Evolutionary conservation across 257 asterid genomes (phyloP).

Genomic region (Linderniella brevidens): DNA sequence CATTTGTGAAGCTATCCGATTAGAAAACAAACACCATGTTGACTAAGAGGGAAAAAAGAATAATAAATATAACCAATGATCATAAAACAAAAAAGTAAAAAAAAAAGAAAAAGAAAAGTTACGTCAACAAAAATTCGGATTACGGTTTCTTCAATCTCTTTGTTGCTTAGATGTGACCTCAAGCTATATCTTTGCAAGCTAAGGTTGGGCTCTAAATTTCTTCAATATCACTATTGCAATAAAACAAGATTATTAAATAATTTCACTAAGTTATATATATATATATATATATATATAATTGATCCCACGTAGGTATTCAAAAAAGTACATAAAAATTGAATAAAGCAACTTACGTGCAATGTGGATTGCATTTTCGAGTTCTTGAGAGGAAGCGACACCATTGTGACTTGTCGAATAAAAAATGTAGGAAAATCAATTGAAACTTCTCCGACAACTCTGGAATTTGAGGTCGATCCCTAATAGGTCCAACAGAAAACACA

Average conservation of each 20-base stretch:
- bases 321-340: not conserved
- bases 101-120: conserved; percentile 26
- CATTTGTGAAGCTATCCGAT: conserved; percentile 29
- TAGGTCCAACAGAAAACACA: conserved; percentile 12
- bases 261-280: too few species aligned
- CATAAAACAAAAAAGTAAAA: conserved; percentile 1
- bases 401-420: conserved; percentile 54
- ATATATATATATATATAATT: too few species aligned
- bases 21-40: conserved; percentile 2
- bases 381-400: conserved; percentile 73
- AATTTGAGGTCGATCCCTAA: conserved; percentile 15
- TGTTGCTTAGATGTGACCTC: conserved; percentile 44
- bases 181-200: conserved; percentile 46
- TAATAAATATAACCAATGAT: not conserved
- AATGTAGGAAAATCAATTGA: conserved; percentile 69
- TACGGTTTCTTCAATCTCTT: conserved; percentile 24
- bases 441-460: conserved; percentile 70
- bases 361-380: conserved; percentile 54
- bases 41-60: not conserved
- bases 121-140: conserved; percentile 34
- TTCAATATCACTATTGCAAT: conserved; percentile 38
- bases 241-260: conserved; percentile 10
- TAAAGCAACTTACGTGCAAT: conserved; percentile 39
- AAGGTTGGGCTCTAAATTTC: conserved; percentile 34
- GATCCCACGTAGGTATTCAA: conserved; percentile 5